Evolutionary conservation across 306 rosid genomes (phyloP).

Genomic region (Canavalia gladiata): DNA sequence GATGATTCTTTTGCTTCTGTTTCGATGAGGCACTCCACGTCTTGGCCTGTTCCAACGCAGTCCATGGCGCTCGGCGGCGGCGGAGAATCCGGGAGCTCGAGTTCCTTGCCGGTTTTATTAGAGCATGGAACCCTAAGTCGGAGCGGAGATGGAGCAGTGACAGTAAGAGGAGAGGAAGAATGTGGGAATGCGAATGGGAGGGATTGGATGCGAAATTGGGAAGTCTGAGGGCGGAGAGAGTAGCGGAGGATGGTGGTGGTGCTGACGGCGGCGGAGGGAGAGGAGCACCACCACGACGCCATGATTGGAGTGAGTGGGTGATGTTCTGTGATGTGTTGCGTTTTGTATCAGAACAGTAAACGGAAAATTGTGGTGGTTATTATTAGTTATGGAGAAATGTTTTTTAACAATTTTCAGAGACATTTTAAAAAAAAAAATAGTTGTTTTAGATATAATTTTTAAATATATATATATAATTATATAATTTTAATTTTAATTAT

Average conservation of each 20-base stretch:
- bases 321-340: neutral
- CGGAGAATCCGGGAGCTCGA: conserved; percentile 45
- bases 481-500: no score
- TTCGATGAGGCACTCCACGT: conserved; percentile 63
- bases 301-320: conserved; percentile 28
- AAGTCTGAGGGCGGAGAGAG: conserved; percentile 10
- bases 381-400: no score
- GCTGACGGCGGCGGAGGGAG: conserved; percentile 30
- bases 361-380: conserved; percentile 9
- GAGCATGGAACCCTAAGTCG: conserved; percentile 44
- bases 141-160: conserved; percentile 20
- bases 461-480: no score
- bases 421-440: no score
- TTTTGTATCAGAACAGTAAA: neutral
- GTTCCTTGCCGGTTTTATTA: conserved; percentile 38
- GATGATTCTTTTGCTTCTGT: conserved; percentile 23
- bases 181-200: conserved; percentile 21
- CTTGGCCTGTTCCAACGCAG: conserved; percentile 76
- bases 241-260: conserved; percentile 14
- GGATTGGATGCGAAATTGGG: conserved; percentile 15
- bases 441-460: no score
- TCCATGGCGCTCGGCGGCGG: conserved; percentile 46
- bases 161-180: conserved; percentile 18
- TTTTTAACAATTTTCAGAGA: no score
- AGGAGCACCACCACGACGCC: conserved; percentile 49